A percentile compares a stretch with the other conserved stretches of the same genome.
These are phyloP conservation scores for Clavispora fructus DNA, from an alignment of 805 yeast species.

Conservation along the genomic window DNA sequence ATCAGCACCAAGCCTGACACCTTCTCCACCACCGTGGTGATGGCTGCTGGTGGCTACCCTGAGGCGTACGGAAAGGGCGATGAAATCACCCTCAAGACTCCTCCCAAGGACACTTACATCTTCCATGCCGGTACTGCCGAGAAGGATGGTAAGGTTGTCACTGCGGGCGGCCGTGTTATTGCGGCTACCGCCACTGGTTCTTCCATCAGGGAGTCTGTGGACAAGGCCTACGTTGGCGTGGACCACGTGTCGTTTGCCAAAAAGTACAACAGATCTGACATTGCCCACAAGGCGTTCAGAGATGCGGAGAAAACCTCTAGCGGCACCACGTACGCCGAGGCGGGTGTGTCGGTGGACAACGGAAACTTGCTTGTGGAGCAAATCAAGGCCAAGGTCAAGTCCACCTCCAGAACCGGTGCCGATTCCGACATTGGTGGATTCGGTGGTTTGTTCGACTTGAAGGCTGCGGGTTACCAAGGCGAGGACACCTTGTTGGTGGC, in stretches of 20 bases:
- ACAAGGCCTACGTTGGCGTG: constrained; percentile 81
- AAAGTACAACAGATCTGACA: constrained; percentile 84
- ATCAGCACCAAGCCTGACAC: constrained; percentile 49
- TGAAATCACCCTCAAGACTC: constrained; percentile 53
- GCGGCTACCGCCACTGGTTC: constrained; percentile 86
- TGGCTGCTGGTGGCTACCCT: constrained; percentile 98
- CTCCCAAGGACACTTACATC: constrained; percentile 58
- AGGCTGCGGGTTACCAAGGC: constrained; percentile 80
- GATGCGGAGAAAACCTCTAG: constrained; percentile 27
- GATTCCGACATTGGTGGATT: constrained; percentile 98
- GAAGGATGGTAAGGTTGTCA: constrained; percentile 56
- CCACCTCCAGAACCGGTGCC: constrained; percentile 93
- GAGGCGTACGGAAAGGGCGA: constrained; percentile 83
- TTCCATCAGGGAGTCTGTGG: constrained; percentile 74
- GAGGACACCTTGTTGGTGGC: constrained; percentile 82
- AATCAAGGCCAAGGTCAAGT: constrained; percentile 84
- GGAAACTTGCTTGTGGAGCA: constrained; percentile 88
- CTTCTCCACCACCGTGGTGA: constrained; percentile 86
- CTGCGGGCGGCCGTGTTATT: constrained; percentile 95
- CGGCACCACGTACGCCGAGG: constrained; percentile 81
- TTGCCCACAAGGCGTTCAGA: constrained; percentile 93
- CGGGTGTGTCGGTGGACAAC: constrained; percentile 96
- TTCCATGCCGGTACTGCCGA: constrained; percentile 95
- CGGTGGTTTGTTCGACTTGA: constrained; percentile 92
- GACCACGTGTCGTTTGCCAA: constrained; percentile 64